Conservation (phyloP, 2,329 filamentous ascomycete genomes). For the Nigrograna mackinnonii region DNA sequence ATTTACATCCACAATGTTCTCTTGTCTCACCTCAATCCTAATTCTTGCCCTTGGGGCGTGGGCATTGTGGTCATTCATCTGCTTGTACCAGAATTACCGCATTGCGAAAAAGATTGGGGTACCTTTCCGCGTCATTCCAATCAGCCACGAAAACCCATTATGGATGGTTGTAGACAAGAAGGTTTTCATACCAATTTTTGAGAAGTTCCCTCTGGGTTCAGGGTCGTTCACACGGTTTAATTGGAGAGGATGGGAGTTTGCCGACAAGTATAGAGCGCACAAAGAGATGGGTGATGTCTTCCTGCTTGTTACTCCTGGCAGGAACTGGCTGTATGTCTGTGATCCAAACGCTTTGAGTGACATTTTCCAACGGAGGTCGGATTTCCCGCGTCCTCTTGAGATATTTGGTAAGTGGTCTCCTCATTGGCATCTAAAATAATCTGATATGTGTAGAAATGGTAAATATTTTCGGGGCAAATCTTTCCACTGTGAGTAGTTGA, state of each 20-base stretch:
- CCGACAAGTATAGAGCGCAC: constrained; percentile 16
- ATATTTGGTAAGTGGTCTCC: neutral
- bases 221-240: constrained; percentile 18
- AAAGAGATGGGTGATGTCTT: constrained; percentile 18
- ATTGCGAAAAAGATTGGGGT: constrained; percentile 7
- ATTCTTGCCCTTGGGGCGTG: neutral
- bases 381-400: constrained; percentile 25
- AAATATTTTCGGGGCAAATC: constrained; percentile 37
- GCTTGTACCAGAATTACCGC: constrained; percentile 5
- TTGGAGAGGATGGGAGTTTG: constrained; percentile 22
- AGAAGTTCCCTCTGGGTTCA: constrained; percentile 14
- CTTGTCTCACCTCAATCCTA: neutral
- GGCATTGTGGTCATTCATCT: neutral
- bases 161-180: constrained; percentile 15
- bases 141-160: constrained; percentile 22
- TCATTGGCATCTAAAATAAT: neutral
- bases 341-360: constrained; percentile 14
- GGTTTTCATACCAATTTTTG: constrained; percentile 10
- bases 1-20: neutral
- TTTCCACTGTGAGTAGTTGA: constrained; percentile 24
- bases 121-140: constrained; percentile 8
- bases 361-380: constrained; percentile 13
- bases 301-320: constrained; percentile 18
- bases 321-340: constrained; percentile 21
- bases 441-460: constrained; percentile 17